Base-by-base conservation (phyloP, 164 flowering plant species). In the Nymphaea thermarum region DNA sequence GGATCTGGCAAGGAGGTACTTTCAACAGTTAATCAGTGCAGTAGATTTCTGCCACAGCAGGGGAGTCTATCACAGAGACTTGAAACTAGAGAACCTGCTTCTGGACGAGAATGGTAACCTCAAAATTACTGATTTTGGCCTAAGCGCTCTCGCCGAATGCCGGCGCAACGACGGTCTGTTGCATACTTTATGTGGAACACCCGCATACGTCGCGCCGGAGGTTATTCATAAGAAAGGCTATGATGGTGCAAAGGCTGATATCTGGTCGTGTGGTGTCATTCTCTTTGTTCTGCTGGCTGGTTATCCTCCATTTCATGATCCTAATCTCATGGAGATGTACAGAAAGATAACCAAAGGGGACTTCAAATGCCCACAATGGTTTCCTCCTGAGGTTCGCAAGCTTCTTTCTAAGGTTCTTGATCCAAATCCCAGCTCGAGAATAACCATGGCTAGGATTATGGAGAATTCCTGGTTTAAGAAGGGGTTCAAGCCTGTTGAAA, bases 251-350 rank as follows among this genome's bases (percentile, higher is more conserved):
- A 80, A 73, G 65, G 82, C 82, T 1, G 82, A 80, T 69, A 66
- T 77, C 14, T 80, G 82, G 82, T 80, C 80, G 12, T 80, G 82
- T 75, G 82, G 80, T 60, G 82, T 80, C 12, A 65, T 80, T 45
- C 71, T 75, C 42, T 80, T 70, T 42, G 82, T 80, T 64, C 71
- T 79, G 5, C 4, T 79, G 42, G 75, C 81, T 6, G 84, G 84
- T 17, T 78, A 72, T 70, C 80, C 79, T 7, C 82, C 84, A 5
- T 79, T 81, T 15, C 82, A 77, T 4, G 73, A 79, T 64, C n/a
- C 72, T 2, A 79, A 73, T 64, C 70, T 81, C 45, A 77, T 79
- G 80, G 82, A 81, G 68, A 72, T 78, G 80, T 78, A 81, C 44
- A 75, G 74, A 65, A 81, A 77, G 76, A 77, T 79, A 3, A 71